A percentile compares a stretch with the other conserved stretches of the same genome.
Evolutionary conservation across 2,329 filamentous ascomycete species (phyloP).

Genomic region (Talaromyces sp.): DNA sequence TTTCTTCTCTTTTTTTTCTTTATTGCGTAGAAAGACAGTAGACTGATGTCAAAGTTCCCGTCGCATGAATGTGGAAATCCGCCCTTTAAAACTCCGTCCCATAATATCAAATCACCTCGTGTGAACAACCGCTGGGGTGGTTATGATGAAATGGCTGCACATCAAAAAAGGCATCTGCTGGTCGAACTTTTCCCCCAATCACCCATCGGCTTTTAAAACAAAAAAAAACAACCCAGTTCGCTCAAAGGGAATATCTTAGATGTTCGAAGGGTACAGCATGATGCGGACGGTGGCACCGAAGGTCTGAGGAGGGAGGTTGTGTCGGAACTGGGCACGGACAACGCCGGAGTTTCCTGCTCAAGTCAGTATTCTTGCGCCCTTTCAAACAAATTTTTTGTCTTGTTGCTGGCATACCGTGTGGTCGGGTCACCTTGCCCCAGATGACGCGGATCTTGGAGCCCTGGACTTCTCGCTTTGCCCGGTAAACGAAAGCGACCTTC

Average conservation of each 20-base stretch:
- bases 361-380: constrained; percentile 9
- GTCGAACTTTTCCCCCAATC: background rate
- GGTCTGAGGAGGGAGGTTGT: constrained; percentile 91
- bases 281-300: constrained; percentile 94
- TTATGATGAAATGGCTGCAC: constrained; percentile 1
- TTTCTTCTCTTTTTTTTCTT: constrained; percentile 16
- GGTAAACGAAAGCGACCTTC: constrained; percentile 98
- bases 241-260: constrained; percentile 54
- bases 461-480: constrained; percentile 86
- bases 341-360: constrained; percentile 85
- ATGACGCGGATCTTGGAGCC: constrained; percentile 98
- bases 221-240: constrained; percentile 7
- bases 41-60: background rate
- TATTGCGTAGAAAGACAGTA: background rate
- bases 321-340: constrained; percentile 94
- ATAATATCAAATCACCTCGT: background rate
- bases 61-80: background rate
- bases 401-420: constrained; percentile 79
- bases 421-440: constrained; percentile 96
- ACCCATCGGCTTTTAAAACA: constrained; percentile 1
- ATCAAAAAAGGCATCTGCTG: background rate
- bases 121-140: background rate
- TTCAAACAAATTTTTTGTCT: no score
- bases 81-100: background rate
- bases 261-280: constrained; percentile 97